phyloP scores from a whole-genome alignment of 768 basidiomycete genomes.

The Agaricus blazei region DNA sequence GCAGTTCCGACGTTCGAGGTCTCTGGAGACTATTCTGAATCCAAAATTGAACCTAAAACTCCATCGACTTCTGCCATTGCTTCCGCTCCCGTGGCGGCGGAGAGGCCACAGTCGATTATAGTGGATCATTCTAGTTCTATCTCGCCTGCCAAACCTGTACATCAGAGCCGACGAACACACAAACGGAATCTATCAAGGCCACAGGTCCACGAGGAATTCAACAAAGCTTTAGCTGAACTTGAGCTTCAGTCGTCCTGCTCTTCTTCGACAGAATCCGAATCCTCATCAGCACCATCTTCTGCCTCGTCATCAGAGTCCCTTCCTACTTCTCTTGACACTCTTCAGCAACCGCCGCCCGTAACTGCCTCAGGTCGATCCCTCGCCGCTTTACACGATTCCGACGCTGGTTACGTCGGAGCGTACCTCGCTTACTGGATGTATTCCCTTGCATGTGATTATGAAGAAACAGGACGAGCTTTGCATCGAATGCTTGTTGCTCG shows the following conservation, averaged over 20 bases:
- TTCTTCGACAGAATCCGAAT: conserved; percentile 3
- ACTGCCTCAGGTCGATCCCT: conserved; percentile 29
- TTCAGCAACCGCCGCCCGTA: conserved; percentile 5
- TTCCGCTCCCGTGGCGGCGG: background rate
- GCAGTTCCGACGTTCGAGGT: conserved; percentile 38
- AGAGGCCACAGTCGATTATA: background rate
- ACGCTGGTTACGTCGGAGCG: conserved; percentile 35
- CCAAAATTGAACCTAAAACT: conserved; percentile 16
- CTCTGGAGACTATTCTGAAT: conserved; percentile 30
- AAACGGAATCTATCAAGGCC: conserved; percentile 10
- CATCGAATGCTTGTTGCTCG: conserved; percentile 24
- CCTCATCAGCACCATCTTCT: conserved; percentile 6
- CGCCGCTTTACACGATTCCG: conserved; percentile 34
- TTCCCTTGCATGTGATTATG: conserved; percentile 36
- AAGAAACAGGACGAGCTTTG: conserved; percentile 34
- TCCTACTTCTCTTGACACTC: background rate
- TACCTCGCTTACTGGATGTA: conserved; percentile 41
- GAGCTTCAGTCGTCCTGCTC: conserved; percentile 9
- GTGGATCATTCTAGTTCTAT: background rate
- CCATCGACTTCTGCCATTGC: conserved; percentile 13
- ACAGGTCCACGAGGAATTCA: conserved; percentile 14
- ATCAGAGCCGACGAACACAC: conserved; percentile 1
- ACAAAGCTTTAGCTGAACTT: conserved; percentile 10
- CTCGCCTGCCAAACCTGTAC: background rate
- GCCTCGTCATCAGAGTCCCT: background rate